Evolutionary conservation across 1,139 yeast genomes (phyloP), one percentile per base, ranked within the genome.

Genomic region (Candida sojae): DNA sequence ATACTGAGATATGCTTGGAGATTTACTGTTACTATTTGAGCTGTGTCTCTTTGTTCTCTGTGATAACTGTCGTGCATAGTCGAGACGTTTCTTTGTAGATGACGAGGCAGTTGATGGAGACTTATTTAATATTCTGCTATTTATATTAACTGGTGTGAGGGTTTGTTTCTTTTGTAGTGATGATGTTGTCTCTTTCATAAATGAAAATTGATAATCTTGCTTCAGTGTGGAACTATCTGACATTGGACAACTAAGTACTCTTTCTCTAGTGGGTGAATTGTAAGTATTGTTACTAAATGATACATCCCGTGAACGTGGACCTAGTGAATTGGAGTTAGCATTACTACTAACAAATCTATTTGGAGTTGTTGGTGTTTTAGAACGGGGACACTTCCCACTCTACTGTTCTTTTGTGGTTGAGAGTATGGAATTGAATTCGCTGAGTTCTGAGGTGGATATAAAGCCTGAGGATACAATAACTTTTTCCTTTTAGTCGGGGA

Each of bases 101-200:
- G 52, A 42, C 11, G 47, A 43, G 1, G 38, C 32, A 8, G 33
- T 10, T 25, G 49, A 36, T 12, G 58, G 41, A 4, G 43, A 41
- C 25, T 42, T 44, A 12, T 45, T 26, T 5, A 46, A 11, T 21
- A 43, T 32, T 9, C 50, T n/a, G n/a, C 48, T 13, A 13, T 29
- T 42, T 21, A 33, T 37, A 31, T 40, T 45, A 35, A 46, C 33
- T 7, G 46, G 48, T n/a, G 44, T 47, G 35, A 44, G 35, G 8
- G 35, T 25, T 42, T 51, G 53, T 45, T 62, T 65, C 51, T 67
- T 69, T 45, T 66, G 67, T 13, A 60, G 48, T 1, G 76, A 70
- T 4, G 75, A 69, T 4, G 75, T 54, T 0, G 77, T 71, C 13
- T 68, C 73, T 42, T 61, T 60, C 77, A 71, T 71, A 47, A 71